Percentiles rank a stretch among this genome's conserved stretches.
Conservation (phyloP, 1,139 yeast species). For the Sugiyamaella sp. region DNA sequence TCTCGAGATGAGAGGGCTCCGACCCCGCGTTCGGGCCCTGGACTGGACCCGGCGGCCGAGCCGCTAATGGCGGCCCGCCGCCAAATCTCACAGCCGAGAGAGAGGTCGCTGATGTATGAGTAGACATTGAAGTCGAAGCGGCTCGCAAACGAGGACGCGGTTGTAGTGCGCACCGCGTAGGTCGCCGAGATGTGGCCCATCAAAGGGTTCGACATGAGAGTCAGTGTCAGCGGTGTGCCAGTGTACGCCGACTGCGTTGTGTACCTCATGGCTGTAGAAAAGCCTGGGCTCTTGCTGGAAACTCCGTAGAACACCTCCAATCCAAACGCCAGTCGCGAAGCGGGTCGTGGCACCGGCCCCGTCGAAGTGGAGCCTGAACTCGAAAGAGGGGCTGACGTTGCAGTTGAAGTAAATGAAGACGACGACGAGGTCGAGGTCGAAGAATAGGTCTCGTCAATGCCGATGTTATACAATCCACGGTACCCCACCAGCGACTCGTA, state of each 20-base stretch:
- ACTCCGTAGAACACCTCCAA: conserved; percentile 91
- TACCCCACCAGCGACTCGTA: conserved; percentile 87
- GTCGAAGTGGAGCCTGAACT: conserved; percentile 19
- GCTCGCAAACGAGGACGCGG: conserved; percentile 77
- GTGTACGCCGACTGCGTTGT: conserved; percentile 85
- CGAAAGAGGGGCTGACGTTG: too few relatives aligned
- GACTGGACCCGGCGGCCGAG: neutral
- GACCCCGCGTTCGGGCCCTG: too few relatives aligned
- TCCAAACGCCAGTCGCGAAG: conserved; percentile 67
- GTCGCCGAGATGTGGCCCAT: conserved; percentile 90
- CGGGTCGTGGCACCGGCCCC: conserved; percentile 30
- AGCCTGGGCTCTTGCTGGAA: conserved; percentile 63
- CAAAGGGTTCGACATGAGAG: conserved; percentile 85
- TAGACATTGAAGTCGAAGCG: conserved; percentile 88
- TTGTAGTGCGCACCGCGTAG: conserved; percentile 80
- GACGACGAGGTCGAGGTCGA: too few relatives aligned
- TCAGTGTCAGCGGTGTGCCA: conserved; percentile 87
- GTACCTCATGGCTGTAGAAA: conserved; percentile 83
- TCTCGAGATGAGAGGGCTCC: neutral
- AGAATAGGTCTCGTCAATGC: conserved; percentile 42
- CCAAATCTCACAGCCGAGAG: conserved; percentile 87
- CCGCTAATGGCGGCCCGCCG: conserved; percentile 33
- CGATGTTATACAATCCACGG: conserved; percentile 73
- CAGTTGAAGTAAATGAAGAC: too few relatives aligned
- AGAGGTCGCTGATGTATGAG: conserved; percentile 85